Percentiles rank a stretch among this genome's conserved stretches.
Evolutionary conservation across 2,329 filamentous ascomycete genomes (phyloP).

Genomic region (Tolypocladium cylindrosporum): DNA sequence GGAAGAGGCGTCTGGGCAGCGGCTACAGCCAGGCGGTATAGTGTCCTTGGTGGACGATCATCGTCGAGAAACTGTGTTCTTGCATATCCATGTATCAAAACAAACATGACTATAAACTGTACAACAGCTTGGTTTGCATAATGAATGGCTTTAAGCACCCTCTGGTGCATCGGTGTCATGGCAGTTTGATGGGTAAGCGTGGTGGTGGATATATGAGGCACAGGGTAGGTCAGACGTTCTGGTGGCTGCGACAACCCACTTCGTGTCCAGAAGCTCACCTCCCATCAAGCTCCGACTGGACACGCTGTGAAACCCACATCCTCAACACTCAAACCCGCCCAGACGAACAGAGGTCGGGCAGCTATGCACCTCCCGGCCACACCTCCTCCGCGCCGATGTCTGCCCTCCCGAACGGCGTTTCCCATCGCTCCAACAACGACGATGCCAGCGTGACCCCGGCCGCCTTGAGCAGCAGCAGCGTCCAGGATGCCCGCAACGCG

Average conservation of each 20-base stretch:
- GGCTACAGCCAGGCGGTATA: constrained; percentile 60
- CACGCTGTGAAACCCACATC: not conserved
- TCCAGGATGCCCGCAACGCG: constrained; percentile 64
- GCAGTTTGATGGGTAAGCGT: not conserved
- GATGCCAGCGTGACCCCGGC: constrained; percentile 16
- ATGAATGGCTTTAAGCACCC: not conserved
- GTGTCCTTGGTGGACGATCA: not conserved
- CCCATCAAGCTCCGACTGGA: not conserved
- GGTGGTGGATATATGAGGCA: not conserved
- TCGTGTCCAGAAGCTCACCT: not conserved
- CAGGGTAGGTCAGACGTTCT: not conserved
- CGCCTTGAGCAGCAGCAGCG: constrained; percentile 15
- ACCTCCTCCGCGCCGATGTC: constrained; percentile 35
- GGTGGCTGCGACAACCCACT: not conserved
- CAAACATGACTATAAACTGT: too few relatives aligned
- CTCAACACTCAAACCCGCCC: not conserved
- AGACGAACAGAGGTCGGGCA: constrained; percentile 10
- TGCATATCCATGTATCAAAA: not conserved
- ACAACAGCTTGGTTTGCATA: too few relatives aligned
- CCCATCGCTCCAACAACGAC: constrained; percentile 21
- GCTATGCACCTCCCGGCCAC: constrained; percentile 32
- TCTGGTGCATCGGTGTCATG: not conserved
- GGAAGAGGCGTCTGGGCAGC: constrained; percentile 43
- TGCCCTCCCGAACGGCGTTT: constrained; percentile 33
- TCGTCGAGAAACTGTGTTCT: constrained; percentile 2